Percentiles rank a stretch among this genome's conserved stretches.
These are phyloP conservation scores for Suillus subluteus DNA, from an alignment of 768 basidiomycete species.

Conservation along the genomic window DNA sequence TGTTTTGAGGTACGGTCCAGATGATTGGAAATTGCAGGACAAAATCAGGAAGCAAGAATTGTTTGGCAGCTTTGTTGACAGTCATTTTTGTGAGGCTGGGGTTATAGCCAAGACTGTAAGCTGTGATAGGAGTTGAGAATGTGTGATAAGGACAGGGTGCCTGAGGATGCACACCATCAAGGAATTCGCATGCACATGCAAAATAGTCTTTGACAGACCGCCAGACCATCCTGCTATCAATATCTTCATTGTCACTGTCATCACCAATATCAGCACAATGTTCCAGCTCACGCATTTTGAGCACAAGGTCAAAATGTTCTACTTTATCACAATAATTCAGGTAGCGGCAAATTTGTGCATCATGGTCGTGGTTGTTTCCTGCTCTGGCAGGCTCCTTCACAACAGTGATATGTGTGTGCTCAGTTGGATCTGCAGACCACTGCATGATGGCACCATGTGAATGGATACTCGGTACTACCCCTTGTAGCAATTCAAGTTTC, in stretches of 20 bases:
- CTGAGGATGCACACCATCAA: too few species aligned
- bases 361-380: constrained; percentile 12
- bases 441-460: constrained; percentile 10
- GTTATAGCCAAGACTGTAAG: too few species aligned
- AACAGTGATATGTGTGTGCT: constrained; percentile 10
- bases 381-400: constrained; percentile 7
- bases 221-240: too few species aligned
- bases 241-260: not conserved
- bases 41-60: too few species aligned
- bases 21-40: too few species aligned
- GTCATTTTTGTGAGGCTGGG: too few species aligned
- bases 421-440: constrained; percentile 15
- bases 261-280: not conserved
- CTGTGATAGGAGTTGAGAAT: too few species aligned
- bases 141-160: too few species aligned
- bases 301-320: not conserved
- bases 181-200: too few species aligned
- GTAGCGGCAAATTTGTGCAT: constrained; percentile 1
- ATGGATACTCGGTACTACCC: constrained; percentile 10
- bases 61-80: too few species aligned
- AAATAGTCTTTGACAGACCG: too few species aligned
- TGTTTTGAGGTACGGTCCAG: too few species aligned
- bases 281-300: not conserved
- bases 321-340: constrained; percentile 2
- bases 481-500: constrained; percentile 16